These are phyloP conservation scores for Xylaria castorea DNA, from an alignment of 495 filamentous ascomycete species.

Conservation along the genomic window DNA sequence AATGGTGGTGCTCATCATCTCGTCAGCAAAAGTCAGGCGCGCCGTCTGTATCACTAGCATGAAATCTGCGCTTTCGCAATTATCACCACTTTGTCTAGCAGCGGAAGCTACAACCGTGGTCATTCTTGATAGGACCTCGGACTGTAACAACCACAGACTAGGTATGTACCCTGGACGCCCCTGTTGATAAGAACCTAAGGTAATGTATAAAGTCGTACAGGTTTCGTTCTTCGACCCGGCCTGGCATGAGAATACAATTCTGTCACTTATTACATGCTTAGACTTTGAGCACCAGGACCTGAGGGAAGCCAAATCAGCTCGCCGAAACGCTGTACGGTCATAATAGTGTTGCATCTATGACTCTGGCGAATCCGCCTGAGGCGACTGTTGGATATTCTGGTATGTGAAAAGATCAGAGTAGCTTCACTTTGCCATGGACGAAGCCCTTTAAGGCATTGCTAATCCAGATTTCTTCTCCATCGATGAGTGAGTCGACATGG, in stretches of 20 bases:
- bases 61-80: neutral
- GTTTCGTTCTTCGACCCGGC: neutral
- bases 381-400: too few species aligned
- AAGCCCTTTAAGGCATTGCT: slow-evolving; percentile 89
- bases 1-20: too few species aligned
- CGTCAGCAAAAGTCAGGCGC: neutral
- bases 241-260: neutral
- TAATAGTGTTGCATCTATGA: neutral
- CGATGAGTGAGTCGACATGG: slow-evolving; percentile 58
- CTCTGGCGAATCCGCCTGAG: neutral
- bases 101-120: neutral
- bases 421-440: slow-evolving; percentile 49
- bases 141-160: neutral
- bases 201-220: too few species aligned
- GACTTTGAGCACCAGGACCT: neutral
- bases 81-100: neutral
- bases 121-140: neutral
- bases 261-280: neutral
- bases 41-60: neutral
- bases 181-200: neutral
- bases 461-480: slow-evolving; percentile 82
- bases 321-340: neutral
- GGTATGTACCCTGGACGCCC: neutral
- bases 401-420: neutral
- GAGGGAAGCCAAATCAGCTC: neutral